Evolutionary conservation across 345 rosid genomes (phyloP), one percentile per base, ranked within the genome.

Genomic region (Noccaea caerulescens): DNA sequence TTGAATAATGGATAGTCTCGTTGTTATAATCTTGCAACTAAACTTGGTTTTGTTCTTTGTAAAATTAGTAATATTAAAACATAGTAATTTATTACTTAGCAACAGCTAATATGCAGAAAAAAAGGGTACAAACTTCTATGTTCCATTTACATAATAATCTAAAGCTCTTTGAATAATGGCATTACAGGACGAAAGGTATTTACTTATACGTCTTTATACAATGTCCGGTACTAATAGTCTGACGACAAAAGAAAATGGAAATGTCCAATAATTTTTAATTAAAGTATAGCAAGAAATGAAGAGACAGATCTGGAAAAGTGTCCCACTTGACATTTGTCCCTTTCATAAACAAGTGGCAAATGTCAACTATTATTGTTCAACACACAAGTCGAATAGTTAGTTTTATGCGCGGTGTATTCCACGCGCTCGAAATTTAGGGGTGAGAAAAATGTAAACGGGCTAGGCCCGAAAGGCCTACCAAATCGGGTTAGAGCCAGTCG

Each of bases 241-340:
- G 7, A 14, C 25, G 6, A 56, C 25, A 56, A 2, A 52, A 7
- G 8, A 18, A 34, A 46, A 34, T 12, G 58, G 39, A 7, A 27
- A 27, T 27, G 10, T 9, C 41, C 41, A 37, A 37, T 37, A 37
- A 37, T 37, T 7, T 2, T 37, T 18, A 16, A 45, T 1, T 4
- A 8, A 8, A 8, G 2, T 14, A 63, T 46, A 63, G 38, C 32
- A 34, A 18, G 34, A 68, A 23, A 20, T 23, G 41, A 46, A 69
- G 64, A 54, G 33, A 36, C 49, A 36, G 57, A 58, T 58, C n/a
- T 58, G 41, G 58, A 37, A 43, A 58, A 9, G 25, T 6, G 51
- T 50, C 14, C 53, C 68, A 61, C 68, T 51, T 50, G 59, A 50
- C 14, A 42, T 50, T 71, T 71, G 75, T 61, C 68, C 53, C 61